Evolutionary conservation across 768 basidiomycete genomes (phyloP).

Genomic region (Rubroboletus pulcherrimus): DNA sequence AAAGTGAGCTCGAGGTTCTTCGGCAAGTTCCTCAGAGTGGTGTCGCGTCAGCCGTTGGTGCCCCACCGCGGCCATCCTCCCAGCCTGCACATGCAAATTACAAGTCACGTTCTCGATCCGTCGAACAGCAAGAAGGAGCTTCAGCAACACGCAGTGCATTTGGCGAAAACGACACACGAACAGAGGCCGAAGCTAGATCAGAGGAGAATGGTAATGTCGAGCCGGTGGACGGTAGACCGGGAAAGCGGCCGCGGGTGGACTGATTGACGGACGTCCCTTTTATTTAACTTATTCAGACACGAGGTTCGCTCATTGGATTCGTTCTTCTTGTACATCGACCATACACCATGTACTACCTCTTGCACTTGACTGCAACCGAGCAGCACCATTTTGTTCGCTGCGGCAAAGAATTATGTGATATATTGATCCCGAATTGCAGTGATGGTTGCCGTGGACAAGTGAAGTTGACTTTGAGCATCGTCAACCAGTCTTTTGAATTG

Average conservation of each 20-base stretch:
- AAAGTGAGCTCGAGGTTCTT: slow-evolving; percentile 61
- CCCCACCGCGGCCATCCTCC: slow-evolving; percentile 17
- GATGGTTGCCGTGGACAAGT: neutral
- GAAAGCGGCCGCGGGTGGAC: slow-evolving; percentile 32
- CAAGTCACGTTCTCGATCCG: slow-evolving; percentile 28
- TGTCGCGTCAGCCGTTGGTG: neutral
- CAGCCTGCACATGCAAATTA: slow-evolving; percentile 8
- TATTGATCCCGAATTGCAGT: neutral
- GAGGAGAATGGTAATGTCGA: slow-evolving; percentile 18
- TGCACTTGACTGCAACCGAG: neutral
- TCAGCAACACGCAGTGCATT: slow-evolving; percentile 8
- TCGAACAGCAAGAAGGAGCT: slow-evolving; percentile 24
- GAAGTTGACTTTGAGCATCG: too few relatives aligned
- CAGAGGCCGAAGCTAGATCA: slow-evolving; percentile 19
- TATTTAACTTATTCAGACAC: slow-evolving; percentile 19
- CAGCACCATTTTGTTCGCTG: neutral
- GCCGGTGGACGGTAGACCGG: slow-evolving; percentile 22
- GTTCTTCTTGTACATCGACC: slow-evolving; percentile 8
- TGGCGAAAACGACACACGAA: slow-evolving; percentile 17
- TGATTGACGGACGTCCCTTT: slow-evolving; percentile 11
- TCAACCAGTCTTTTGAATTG: too few relatives aligned
- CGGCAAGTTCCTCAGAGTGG: slow-evolving; percentile 33
- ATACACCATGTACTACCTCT: slow-evolving; percentile 7
- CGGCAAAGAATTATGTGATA: neutral
- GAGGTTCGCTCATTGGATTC: slow-evolving; percentile 6